phyloP scores from a whole-genome alignment of 83 land plant species.

The Picea abies region DNA sequence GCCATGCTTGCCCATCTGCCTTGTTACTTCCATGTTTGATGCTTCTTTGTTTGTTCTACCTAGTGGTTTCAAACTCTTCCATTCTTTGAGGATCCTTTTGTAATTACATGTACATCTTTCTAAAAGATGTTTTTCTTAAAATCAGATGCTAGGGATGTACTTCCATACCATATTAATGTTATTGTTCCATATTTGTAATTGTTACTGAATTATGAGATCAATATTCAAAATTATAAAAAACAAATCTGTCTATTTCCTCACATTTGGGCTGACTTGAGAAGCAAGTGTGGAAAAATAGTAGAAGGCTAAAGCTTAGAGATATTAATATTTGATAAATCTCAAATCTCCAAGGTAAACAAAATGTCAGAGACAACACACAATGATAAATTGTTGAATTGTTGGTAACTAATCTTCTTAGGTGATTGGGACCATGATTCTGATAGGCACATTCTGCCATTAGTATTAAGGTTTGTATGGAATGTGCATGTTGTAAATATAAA shows the following conservation, averaged over 20 bases:
- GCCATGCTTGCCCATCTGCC: neutral
- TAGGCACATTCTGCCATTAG: neutral
- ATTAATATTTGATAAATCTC: neutral
- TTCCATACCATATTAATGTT: neutral
- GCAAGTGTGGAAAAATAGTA: neutral
- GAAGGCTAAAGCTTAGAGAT: neutral
- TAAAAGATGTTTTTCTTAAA: neutral
- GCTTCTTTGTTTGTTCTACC: neutral
- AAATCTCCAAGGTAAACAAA: neutral
- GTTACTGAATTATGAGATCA: neutral
- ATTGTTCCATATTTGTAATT: neutral
- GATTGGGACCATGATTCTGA: neutral
- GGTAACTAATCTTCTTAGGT: neutral
- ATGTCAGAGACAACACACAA: neutral
- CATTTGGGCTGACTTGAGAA: neutral
- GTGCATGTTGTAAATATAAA: no score
- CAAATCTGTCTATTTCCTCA: neutral
- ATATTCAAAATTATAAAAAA: neutral
- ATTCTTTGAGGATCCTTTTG: neutral
- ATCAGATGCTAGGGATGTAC: neutral
- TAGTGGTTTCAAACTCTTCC: neutral
- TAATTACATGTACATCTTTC: neutral
- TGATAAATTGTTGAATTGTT: no score
- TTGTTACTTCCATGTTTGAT: neutral
- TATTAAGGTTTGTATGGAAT: neutral